Conservation (phyloP, 139 green algal species). For the Marvania coccoides region DNA sequence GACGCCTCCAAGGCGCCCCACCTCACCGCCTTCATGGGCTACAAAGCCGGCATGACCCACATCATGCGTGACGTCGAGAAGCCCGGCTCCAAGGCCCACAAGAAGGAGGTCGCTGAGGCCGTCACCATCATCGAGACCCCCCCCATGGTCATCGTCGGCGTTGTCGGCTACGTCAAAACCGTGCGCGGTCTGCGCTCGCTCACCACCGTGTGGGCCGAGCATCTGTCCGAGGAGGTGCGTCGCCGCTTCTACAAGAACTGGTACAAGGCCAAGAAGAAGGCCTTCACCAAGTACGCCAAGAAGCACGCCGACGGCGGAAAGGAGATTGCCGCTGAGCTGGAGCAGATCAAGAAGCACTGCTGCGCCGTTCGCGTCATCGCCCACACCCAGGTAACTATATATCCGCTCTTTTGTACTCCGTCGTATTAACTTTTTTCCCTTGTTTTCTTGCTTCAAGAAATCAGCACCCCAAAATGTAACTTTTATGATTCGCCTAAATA, state of each 20-base stretch:
- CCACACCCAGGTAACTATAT: conserved; percentile 87
- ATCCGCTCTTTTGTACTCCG: too few species aligned
- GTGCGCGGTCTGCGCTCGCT: conserved; percentile 81
- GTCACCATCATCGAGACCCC: conserved; percentile 97
- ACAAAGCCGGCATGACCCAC: conserved; percentile 95
- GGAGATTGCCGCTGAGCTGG: conserved; percentile 82
- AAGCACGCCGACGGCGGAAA: conserved; percentile 93
- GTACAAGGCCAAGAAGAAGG: conserved; percentile 99
- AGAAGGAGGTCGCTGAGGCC: conserved; percentile 98
- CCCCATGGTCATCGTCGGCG: conserved; percentile 94
- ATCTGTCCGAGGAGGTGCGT: conserved; percentile 86
- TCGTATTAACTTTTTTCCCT: too few species aligned
- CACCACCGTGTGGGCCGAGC: conserved; percentile 95
- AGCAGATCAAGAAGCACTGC: conserved; percentile 93
- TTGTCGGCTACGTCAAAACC: conserved; percentile 97
- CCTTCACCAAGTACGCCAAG: conserved; percentile 96
- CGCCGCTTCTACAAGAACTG: conserved; percentile 96
- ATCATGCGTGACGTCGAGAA: conserved; percentile 98
- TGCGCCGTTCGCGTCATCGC: conserved; percentile 80
- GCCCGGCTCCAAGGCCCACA: conserved; percentile 98
- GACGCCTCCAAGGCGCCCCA: conserved; percentile 81
- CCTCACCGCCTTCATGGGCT: conserved; percentile 96
- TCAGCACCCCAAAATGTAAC: too few species aligned
- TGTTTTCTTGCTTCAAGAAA: too few species aligned
- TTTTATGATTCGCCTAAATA: conserved; percentile 14